Evolutionary conservation across 768 basidiomycete genomes (phyloP), one percentile per base, ranked within the genome.

Genomic region (Neoboletus brunneissimus): DNA sequence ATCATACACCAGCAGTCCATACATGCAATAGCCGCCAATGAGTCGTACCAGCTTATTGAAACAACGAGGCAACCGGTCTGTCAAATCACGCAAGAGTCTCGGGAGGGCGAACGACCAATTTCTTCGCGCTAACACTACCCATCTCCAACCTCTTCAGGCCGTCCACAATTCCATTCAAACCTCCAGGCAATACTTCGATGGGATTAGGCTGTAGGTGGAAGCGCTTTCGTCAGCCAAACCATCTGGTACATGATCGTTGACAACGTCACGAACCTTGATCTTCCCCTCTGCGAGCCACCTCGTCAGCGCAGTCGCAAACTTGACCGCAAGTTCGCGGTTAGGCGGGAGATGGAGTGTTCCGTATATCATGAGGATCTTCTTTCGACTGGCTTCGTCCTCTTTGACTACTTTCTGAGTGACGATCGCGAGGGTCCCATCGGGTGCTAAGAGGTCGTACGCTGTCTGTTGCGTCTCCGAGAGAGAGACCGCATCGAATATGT

Each of bases 121-220:
- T 80, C 41, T 66, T 66, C 1, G 70, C 78, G 25, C 77, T 78
- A 12, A 78, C 58, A 10, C 70, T 62, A 9, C 53, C 18, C 37
- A 3, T 56, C 57, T 67, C 60, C 56, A 79, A 40, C 23, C 57
- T 63, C 49, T 71, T 57, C 45, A 79, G 53, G 2, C 72, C 75
- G 29, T 49, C 63, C 0, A 55, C 55, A 6, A 78, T 65, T 0
- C 67, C 76, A 8, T 59, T 60, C 20, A 79, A 57, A 0, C 79
- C 77, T 23, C 67, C 67, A 0, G 73, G 66, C 15, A 80, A 56
- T 15, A 77, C 67, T 53, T 79, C 72, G 10, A 76, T 60, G n/a
- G 65, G 51, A 43, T 71, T 74, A 1, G 76, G 74, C 77, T 74
- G 38, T 25, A 56, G 34, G 31, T 7, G 0, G 4, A 16, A 5